A percentile compares a stretch with the other conserved stretches of the same genome.
These are phyloP conservation scores for Apocynum venetum DNA, from an alignment of 257 asterid genomes.

Conservation along the genomic window DNA sequence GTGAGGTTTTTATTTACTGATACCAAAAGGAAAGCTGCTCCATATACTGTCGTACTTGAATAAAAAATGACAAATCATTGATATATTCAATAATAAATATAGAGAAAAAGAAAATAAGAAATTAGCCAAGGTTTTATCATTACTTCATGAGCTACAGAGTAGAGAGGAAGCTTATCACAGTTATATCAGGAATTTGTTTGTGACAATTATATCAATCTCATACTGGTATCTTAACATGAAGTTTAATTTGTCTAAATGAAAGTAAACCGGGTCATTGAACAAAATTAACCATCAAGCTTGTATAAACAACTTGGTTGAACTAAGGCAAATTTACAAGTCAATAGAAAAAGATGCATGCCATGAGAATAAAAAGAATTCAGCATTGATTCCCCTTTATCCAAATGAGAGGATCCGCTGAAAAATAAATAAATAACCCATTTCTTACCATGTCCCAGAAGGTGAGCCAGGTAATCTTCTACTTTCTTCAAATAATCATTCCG, in stretches of 20 bases:
- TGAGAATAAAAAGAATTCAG: not conserved
- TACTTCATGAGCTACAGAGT: not conserved
- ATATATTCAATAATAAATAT: not conserved
- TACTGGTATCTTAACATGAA: not conserved
- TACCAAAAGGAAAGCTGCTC: not conserved
- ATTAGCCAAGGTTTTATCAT: not conserved
- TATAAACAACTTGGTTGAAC: not conserved
- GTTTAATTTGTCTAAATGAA: not conserved
- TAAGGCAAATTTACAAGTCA: not conserved
- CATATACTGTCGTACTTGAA: not conserved
- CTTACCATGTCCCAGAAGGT: conserved; percentile 95
- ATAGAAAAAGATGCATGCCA: not conserved
- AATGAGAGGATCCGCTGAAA: not conserved
- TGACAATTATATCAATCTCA: not conserved
- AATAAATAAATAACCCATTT: conserved; percentile 1
- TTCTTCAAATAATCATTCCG: conserved; percentile 76
- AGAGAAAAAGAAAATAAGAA: not conserved
- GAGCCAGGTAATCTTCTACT: conserved; percentile 91
- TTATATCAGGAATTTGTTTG: not conserved
- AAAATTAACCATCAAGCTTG: not conserved
- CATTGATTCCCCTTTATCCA: not conserved
- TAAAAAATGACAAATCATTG: not conserved
- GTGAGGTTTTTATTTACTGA: not conserved
- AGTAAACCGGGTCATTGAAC: not conserved
- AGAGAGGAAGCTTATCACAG: not conserved